Conservation (phyloP, 2,329 filamentous ascomycete genomes). For the Sporothrix inflata region DNA sequence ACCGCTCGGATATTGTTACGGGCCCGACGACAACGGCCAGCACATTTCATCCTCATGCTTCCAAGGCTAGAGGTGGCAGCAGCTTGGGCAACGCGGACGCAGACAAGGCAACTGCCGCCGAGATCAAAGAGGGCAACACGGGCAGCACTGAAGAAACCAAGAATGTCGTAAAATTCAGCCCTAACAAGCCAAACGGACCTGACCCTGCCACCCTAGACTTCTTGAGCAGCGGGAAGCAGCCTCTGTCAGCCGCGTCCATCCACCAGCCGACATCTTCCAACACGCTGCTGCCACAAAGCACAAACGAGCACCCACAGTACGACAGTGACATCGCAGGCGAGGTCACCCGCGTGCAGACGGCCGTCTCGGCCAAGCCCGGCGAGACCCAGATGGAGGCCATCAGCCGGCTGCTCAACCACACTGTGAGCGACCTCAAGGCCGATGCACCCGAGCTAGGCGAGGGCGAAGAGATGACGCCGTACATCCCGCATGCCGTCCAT, state of each 20-base stretch:
- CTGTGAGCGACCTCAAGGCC: conserved; percentile 54
- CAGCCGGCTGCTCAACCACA: conserved; percentile 68
- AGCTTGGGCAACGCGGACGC: neutral
- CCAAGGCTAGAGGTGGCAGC: neutral
- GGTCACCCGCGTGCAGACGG: conserved; percentile 62
- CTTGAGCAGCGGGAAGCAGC: conserved; percentile 37
- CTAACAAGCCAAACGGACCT: conserved; percentile 31
- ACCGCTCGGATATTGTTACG: conserved; percentile 32
- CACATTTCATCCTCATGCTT: conserved; percentile 31
- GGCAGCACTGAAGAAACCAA: neutral
- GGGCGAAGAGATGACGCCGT: conserved; percentile 66
- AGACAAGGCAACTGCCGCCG: neutral
- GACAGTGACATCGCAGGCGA: conserved; percentile 65
- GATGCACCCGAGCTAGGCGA: conserved; percentile 58
- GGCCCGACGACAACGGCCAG: conserved; percentile 37
- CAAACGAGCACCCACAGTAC: conserved; percentile 63
- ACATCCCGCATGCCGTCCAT: conserved; percentile 58
- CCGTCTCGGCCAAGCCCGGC: conserved; percentile 53
- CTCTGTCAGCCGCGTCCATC: conserved; percentile 35
- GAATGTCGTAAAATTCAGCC: neutral
- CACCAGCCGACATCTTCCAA: conserved; percentile 32
- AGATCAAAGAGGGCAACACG: neutral
- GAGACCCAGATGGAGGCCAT: conserved; percentile 63
- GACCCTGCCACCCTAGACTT: conserved; percentile 36
- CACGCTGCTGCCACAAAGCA: conserved; percentile 56